Evolutionary conservation across 495 filamentous ascomycete genomes (phyloP).

Genomic region (Ascodesmis nigricans): DNA sequence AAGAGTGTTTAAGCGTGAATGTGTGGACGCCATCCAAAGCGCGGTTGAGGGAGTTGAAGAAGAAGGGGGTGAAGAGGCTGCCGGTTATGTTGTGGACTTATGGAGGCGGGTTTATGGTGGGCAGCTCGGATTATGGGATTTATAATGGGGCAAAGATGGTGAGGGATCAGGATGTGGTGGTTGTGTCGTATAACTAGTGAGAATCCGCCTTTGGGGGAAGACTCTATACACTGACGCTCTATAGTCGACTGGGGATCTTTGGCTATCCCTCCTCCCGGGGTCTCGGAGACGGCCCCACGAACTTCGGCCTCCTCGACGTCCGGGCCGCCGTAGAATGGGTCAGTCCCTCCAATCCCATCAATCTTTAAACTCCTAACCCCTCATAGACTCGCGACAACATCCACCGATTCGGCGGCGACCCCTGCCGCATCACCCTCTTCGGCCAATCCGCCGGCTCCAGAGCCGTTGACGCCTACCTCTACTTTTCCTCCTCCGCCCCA

Average conservation of each 20-base stretch:
- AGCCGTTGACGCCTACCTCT: background rate
- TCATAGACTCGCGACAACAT: conserved; percentile 49
- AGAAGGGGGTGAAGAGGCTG: background rate
- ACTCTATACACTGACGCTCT: too few species aligned
- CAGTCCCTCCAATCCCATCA: too few species aligned
- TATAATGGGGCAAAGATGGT: conserved; percentile 2
- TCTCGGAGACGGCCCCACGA: conserved; percentile 19
- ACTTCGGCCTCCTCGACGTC: conserved; percentile 43
- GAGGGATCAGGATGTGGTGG: background rate
- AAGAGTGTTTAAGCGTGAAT: conserved; percentile 23
- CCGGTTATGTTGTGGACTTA: conserved; percentile 38
- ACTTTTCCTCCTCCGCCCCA: conserved; percentile 19
- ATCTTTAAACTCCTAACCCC: too few species aligned
- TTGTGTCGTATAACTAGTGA: conserved; percentile 25
- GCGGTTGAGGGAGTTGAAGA: too few species aligned
- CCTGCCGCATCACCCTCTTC: conserved; percentile 33
- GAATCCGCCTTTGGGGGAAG: too few species aligned
- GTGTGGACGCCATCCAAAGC: conserved; percentile 2
- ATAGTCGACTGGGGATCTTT: conserved; percentile 42
- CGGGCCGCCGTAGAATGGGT: conserved; percentile 43
- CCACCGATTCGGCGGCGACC: conserved; percentile 43
- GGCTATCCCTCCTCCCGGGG: conserved; percentile 29
- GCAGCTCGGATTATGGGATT: background rate
- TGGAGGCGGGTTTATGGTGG: conserved; percentile 35
- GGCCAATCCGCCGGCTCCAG: conserved; percentile 33